Percentiles rank a stretch among this genome's conserved stretches.
Conservation (phyloP, 148 eudicot genomes). For the Chenopodium suecicum region DNA sequence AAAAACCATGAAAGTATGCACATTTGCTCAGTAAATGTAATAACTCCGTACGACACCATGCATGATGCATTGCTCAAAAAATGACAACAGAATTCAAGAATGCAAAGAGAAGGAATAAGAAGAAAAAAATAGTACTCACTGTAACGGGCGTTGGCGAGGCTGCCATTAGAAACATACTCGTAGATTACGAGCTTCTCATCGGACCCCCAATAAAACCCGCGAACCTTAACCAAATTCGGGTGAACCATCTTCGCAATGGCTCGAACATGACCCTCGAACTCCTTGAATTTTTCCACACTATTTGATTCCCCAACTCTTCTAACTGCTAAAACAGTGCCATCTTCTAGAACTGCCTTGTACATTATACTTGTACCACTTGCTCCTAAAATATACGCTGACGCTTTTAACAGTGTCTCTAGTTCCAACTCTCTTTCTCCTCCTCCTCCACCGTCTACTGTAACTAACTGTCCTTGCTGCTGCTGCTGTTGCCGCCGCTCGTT, state of each 20-base stretch:
- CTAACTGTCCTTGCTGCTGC: slow-evolving; percentile 48
- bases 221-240: slow-evolving; percentile 75
- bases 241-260: slow-evolving; percentile 72
- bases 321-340: slow-evolving; percentile 73
- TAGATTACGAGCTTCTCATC: slow-evolving; percentile 89
- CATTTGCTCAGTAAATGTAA: background rate
- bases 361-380: slow-evolving; percentile 84
- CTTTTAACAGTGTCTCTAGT: slow-evolving; percentile 76
- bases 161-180: slow-evolving; percentile 87
- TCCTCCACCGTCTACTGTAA: slow-evolving; percentile 49
- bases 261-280: slow-evolving; percentile 75
- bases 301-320: slow-evolving; percentile 66
- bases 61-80: background rate
- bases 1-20: background rate
- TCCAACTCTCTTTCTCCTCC: slow-evolving; percentile 51
- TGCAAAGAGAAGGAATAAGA: background rate
- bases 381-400: slow-evolving; percentile 86
- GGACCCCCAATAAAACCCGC: slow-evolving; percentile 85
- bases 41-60: background rate
- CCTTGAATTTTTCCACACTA: slow-evolving; percentile 60
- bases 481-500: slow-evolving; percentile 10
- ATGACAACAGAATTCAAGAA: background rate
- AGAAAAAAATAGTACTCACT: slow-evolving; percentile 40
- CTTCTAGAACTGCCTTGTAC: slow-evolving; percentile 90
- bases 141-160: slow-evolving; percentile 87